Conservation (phyloP, 116 monocot genomes). For the Trichopus zeylanicus region DNA sequence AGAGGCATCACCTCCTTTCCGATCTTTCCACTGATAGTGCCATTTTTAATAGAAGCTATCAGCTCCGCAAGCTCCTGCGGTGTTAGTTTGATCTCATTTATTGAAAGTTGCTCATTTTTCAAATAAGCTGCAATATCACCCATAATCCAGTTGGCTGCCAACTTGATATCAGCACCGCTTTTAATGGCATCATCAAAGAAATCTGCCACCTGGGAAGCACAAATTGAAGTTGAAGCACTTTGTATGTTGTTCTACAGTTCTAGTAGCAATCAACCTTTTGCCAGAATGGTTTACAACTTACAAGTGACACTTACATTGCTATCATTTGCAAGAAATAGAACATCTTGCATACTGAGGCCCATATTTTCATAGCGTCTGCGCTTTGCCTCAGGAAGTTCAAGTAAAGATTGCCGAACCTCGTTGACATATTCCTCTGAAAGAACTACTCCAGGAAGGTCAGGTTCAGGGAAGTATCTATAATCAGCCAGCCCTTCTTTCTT, state of each 20-base stretch:
- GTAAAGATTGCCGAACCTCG: conserved; percentile 45
- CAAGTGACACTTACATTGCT: conserved; percentile 29
- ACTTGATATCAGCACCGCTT: conserved; percentile 82
- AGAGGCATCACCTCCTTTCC: conserved; percentile 71
- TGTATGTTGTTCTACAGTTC: background rate
- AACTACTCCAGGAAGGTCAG: conserved; percentile 92
- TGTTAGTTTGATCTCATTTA: conserved; percentile 80
- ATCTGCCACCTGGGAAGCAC: conserved; percentile 52
- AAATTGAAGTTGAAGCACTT: background rate
- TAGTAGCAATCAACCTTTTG: background rate
- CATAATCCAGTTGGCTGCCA: conserved; percentile 99
- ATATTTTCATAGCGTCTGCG: conserved; percentile 83
- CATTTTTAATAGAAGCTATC: conserved; percentile 83
- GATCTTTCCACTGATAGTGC: conserved; percentile 94
- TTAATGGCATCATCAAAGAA: conserved; percentile 79
- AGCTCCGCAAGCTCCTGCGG: conserved; percentile 81
- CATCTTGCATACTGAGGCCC: conserved; percentile 95
- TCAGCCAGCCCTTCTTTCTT: conserved; percentile 99
- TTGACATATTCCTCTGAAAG: conserved; percentile 61
- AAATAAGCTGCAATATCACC: conserved; percentile 92
- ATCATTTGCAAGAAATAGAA: conserved; percentile 94
- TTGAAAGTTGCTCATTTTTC: conserved; percentile 70
- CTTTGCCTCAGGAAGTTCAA: conserved; percentile 93
- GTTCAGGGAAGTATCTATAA: conserved; percentile 98
- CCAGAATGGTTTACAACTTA: background rate